Evolutionary conservation across 1,284 basidiomycete species (phyloP), one percentile per base, ranked within the genome.

Genomic region (Erythrobasidium hasegawianum): DNA sequence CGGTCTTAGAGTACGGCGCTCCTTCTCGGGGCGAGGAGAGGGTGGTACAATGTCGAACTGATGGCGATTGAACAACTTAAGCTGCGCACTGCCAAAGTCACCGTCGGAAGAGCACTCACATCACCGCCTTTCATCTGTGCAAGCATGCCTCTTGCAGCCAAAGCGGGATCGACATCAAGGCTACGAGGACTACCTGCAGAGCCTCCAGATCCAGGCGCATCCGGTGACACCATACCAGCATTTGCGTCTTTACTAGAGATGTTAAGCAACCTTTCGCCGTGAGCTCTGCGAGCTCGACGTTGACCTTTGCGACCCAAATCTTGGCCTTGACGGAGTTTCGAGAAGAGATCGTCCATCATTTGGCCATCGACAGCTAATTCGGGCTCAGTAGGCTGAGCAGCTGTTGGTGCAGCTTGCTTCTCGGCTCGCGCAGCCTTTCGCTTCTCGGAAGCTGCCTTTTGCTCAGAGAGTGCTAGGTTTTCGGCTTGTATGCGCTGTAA

Each of bases 291-390:
- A n/a, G 62, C 62, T 26, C 62, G 41, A 1, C 47, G 20, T 24
- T 65, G 55, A 0, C 18, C 27, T 7, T 43, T 38, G 18, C 62
- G 62, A 40, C 55, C 53, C 8, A 65, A n/a, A 24, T 65, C 62
- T 29, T 22, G 50, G 18, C 56, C 56, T 27, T 10, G 33, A 7
- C 62, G 62, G 24, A 65, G 47, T 20, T 58, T 49, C 14, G 55
- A 39, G 10, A 65, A 52, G 11, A 65, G 47, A 41, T 65, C 62
- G 33, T 65, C 62, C 55, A 64, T 45, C 40, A 54, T 50, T 33
- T 64, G 61, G 16, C 61, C 61, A 39, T 64, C 61, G 26, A 47
- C 53, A 24, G 26, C 43, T 57, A 39, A 47, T 64, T 20, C 39
- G 41, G 18, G 29, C 41, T 38, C 50, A 5, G 33, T 11, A 33